A percentile compares a stretch with the other conserved stretches of the same genome.
Conservation (phyloP, 164 flowering plant genomes). For the Sextonia rubra region DNA sequence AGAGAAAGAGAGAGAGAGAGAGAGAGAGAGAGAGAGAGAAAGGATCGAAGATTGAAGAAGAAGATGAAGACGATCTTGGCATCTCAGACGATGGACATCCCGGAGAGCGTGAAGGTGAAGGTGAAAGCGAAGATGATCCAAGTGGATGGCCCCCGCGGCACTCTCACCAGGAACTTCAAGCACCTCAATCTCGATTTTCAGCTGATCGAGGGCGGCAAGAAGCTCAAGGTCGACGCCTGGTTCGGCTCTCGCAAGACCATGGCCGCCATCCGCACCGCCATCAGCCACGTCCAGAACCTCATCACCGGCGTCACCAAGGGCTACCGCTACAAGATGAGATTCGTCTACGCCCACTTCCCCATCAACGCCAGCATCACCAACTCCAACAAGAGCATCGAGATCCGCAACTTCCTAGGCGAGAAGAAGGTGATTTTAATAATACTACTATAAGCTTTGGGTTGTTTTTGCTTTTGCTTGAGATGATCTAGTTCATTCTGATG, state of each 20-base stretch:
- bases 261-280: conserved; percentile 65
- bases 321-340: conserved; percentile 63
- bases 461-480: too few relatives aligned
- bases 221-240: conserved; percentile 65
- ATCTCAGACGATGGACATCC: conserved; percentile 65
- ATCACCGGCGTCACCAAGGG: conserved; percentile 68
- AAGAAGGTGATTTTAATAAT: conserved; percentile 25
- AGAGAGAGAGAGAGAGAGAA: conserved; percentile 7
- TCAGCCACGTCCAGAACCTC: conserved; percentile 54
- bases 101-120: conserved; percentile 26
- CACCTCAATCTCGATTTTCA: conserved; percentile 57
- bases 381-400: conserved; percentile 33
- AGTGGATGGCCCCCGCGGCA: conserved; percentile 65
- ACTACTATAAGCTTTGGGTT: too few relatives aligned
- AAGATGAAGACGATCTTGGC: conserved; percentile 62
- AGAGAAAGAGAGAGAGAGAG: neutral
- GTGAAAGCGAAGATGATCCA: conserved; percentile 52
- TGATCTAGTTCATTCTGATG: too few relatives aligned
- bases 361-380: conserved; percentile 62
- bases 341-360: conserved; percentile 73
- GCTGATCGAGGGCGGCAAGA: conserved; percentile 39
- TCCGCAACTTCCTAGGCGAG: conserved; percentile 51
- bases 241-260: conserved; percentile 58
- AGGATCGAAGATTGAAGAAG: neutral
- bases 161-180: conserved; percentile 29